Percentiles rank a stretch among this genome's conserved stretches.
Evolutionary conservation across 2,329 filamentous ascomycete species (phyloP).

Genomic region (Alternaria sp.): DNA sequence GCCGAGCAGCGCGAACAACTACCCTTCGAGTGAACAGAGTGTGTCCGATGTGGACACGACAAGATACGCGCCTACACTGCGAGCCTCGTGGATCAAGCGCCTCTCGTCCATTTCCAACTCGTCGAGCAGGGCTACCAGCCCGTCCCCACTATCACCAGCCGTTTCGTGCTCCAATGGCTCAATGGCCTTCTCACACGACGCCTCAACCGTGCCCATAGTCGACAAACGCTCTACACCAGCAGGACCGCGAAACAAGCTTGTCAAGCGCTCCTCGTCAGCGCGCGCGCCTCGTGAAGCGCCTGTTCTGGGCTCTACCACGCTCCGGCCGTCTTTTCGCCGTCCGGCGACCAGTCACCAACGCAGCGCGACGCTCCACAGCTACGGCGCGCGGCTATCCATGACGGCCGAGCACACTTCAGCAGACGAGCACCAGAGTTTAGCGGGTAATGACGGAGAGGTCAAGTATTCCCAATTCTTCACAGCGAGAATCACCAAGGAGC

Average conservation of each 20-base stretch:
- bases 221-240: constrained; percentile 51
- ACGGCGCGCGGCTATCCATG: constrained; percentile 46
- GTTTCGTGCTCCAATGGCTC: constrained; percentile 70
- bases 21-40: constrained; percentile 34
- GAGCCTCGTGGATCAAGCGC: constrained; percentile 74
- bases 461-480: constrained; percentile 52
- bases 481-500: constrained; percentile 46
- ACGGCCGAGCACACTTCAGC: constrained; percentile 35
- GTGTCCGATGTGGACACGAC: constrained; percentile 38
- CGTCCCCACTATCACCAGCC: constrained; percentile 71
- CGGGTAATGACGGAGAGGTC: constrained; percentile 38
- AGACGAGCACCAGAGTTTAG: constrained; percentile 30
- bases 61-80: constrained; percentile 44
- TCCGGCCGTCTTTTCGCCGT: constrained; percentile 71
- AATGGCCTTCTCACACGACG: constrained; percentile 56
- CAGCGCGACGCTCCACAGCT: constrained; percentile 72
- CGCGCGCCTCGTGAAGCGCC: constrained; percentile 58
- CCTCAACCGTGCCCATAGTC: constrained; percentile 71
- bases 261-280: constrained; percentile 73
- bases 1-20: constrained; percentile 32
- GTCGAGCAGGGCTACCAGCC: constrained; percentile 70
- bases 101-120: constrained; percentile 72
- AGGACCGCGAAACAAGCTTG: constrained; percentile 75
- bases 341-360: constrained; percentile 83
- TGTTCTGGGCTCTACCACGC: constrained; percentile 64